Evolutionary conservation across 108 stramenopile species (phyloP), one percentile per base, ranked within the genome.

Genomic region (Conticribra guillardii): DNA sequence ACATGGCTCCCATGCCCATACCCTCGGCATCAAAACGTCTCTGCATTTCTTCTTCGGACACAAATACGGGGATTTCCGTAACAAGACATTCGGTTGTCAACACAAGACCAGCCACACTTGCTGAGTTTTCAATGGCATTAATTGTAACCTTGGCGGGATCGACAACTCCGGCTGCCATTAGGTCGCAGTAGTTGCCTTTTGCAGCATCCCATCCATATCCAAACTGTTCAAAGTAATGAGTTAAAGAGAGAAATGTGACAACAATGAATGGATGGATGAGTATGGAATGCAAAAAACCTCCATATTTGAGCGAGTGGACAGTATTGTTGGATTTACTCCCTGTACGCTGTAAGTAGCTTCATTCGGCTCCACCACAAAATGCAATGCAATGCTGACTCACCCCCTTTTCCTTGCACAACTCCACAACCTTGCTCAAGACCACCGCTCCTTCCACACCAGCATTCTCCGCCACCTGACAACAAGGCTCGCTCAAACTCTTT

Each of bases 81-180:
- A 98, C 92, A 70, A 97, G 81, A 58, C 93, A 96, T 74, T 98
- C 98, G 2, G 98, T 98, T 9, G 98, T 98, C 49, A 98, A 81
- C 0, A 98, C 96, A 67, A 98, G 85, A 45, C 96, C 90, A 0
- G 98, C 98, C 31, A 98, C 90, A 77, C 88, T 90, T 31, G 96
- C 96, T 41, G 95, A 91, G 84, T 97, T 98, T 69, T 97, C 96
- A 51, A 98, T 72, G 9, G 96, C 96, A 60, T 94, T 95, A 85
- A 97, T 96, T 41, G 95, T 94, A 34, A 98, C 98, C 86, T 97
- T 97, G 41, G 98, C 98, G 19, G 96, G 94, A 82, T 98, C 98
- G 53, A 98, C 78, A 32, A 98, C 89, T 32, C 98, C 98, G 30
- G 86, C 80, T 33, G 85, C 88, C 63, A 96, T 79, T 46, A 97